Percentiles rank a stretch among this genome's conserved stretches.
Conservation (phyloP, 2,329 filamentous ascomycete species). For the Colletotrichum ledebouriae region DNA sequence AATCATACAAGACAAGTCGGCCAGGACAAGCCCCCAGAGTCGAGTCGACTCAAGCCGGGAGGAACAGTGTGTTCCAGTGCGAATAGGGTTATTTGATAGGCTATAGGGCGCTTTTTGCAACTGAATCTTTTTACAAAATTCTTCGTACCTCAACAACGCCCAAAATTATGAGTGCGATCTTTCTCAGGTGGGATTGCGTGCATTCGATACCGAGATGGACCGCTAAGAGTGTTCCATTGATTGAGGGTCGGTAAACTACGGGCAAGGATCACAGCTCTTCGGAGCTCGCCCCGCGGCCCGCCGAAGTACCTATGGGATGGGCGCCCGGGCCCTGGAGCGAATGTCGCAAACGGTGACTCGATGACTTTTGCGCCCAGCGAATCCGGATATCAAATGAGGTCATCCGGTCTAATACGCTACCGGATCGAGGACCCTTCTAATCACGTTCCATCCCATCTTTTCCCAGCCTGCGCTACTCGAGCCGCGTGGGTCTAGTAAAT, state of each 20-base stretch:
- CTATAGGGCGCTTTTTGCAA: too few species aligned
- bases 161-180: neutral
- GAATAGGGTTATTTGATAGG: too few species aligned
- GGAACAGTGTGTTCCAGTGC: too few species aligned
- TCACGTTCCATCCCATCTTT: slow-evolving; percentile 8
- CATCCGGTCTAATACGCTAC: slow-evolving; percentile 5
- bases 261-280: slow-evolving; percentile 3
- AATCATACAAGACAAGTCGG: too few species aligned
- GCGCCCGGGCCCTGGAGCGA: slow-evolving; percentile 15
- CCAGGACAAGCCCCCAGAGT: too few species aligned
- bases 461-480: neutral
- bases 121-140: too few species aligned
- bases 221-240: too few species aligned
- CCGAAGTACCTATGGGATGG: neutral
- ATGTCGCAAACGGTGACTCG: slow-evolving; percentile 38
- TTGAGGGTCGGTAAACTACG: too few species aligned
- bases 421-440: slow-evolving; percentile 10
- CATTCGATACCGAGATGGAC: too few species aligned
- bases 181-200: neutral
- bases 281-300: slow-evolving; percentile 7
- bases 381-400: slow-evolving; percentile 18
- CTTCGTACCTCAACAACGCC: too few species aligned
- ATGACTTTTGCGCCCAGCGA: slow-evolving; percentile 30
- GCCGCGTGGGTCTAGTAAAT: slow-evolving; percentile 9
- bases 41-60: too few species aligned